Percentiles rank a stretch among this genome's conserved stretches.
Conservation (phyloP, 2,329 filamentous ascomycete species). For the Cercospora sp. region DNA sequence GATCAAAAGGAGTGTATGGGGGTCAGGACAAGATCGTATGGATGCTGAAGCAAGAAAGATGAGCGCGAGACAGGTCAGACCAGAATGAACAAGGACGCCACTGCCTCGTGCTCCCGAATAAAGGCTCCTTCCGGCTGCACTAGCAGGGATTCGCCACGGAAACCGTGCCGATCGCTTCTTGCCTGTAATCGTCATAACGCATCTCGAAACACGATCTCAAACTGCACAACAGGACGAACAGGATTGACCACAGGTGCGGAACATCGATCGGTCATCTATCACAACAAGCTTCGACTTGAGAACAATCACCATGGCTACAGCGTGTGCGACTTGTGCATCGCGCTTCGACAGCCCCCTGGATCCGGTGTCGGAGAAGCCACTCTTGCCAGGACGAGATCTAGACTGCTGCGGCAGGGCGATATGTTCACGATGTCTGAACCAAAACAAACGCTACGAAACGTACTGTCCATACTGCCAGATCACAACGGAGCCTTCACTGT, state of each 20-base stretch:
- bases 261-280: background rate
- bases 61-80: constrained; percentile 13
- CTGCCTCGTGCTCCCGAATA: constrained; percentile 3
- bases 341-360: constrained; percentile 28
- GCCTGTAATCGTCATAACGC: constrained; percentile 4
- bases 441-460: constrained; percentile 66
- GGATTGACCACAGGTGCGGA: constrained; percentile 14
- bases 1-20: constrained; percentile 22
- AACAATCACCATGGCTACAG: constrained; percentile 7
- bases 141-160: constrained; percentile 8
- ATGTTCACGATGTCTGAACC: constrained; percentile 69
- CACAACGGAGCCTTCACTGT: constrained; percentile 59
- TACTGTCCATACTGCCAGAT: constrained; percentile 78
- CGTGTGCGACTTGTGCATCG: constrained; percentile 39
- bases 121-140: background rate
- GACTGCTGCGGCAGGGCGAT: constrained; percentile 70
- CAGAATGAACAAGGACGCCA: constrained; percentile 1
- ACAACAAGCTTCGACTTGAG: background rate
- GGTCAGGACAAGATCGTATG: constrained; percentile 13
- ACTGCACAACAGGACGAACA: constrained; percentile 8
- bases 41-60: constrained; percentile 1
- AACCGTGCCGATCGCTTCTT: constrained; percentile 1
- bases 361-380: constrained; percentile 56
- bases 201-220: constrained; percentile 6
- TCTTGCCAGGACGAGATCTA: constrained; percentile 60